Evolutionary conservation across 2,329 filamentous ascomycete genomes (phyloP), one percentile per base, ranked within the genome.

Genomic region (Bisporella sp.): DNA sequence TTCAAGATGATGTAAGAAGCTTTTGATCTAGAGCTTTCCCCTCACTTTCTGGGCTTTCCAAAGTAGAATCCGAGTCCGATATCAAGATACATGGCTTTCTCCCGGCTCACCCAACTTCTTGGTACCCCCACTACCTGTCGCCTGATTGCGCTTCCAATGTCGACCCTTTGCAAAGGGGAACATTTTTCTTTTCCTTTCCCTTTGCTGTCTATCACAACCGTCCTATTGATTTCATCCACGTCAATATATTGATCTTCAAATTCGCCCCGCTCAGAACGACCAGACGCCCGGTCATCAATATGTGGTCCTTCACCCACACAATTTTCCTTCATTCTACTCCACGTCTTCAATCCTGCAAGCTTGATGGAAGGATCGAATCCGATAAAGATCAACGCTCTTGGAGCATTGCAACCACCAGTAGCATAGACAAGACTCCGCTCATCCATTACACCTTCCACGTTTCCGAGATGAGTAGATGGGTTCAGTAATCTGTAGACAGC

Each of bases 401-500:
- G 64, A 13, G 58, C 52, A 4, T 54, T 47, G 7, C 42, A 41
- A 1, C 46, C 48, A 1, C 68, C 70, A 0, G 66, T 67, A 7
- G 69, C 62, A 56, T 76, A 79, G 3, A 77, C 61, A n/a, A 78
- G 53, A 4, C 68, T 69, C 9, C 71, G 62, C n/a, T 76, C 72
- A 54, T 78, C 74, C 59, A 71, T 71, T 12, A 59, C 62, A n/a
- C 72, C 74, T 1, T 68, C 62, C 2, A 76, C 62, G 5, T 63
- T 58, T 0, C 71, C 69, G 3, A 54, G 41, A 46, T 66, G 61
- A 0, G 49, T 59, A 0, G 67, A 66, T 1, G 73, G 69, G 49
- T 71, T 74, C n/a, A 74, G 56, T 1, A 73, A 46, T 0, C 46
- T 51, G 42, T 71, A 60, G 4, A 77, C 59, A 5, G 64, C 54